Evolutionary conservation across 1,284 basidiomycete species (phyloP), one percentile per base, ranked within the genome.

Genomic region (Grifola frondosa): DNA sequence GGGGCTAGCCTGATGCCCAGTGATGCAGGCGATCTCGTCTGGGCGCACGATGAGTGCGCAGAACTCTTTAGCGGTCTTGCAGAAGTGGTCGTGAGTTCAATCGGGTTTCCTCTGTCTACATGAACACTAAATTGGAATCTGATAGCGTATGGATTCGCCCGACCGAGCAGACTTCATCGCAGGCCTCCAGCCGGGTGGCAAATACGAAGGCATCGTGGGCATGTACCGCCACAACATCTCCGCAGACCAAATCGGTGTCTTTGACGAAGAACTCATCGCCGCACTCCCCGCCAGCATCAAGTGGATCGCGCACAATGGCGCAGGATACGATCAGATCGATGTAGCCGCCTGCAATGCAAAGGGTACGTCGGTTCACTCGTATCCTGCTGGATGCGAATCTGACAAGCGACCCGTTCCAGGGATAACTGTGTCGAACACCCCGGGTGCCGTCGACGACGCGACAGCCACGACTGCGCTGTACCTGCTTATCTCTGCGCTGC

Each of bases 271-370:
- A 52, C 70, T 96, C 54, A 73, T 96, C 49, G 65, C 74, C 40
- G 78, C 75, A 0, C 71, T 95, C 9, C 81, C 88, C 3, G 50
- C 69, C 3, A 75, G 73, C 20, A 74, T 95, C 45, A 84, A 85
- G 59, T 93, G 88, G 81, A 91, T 96, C 54, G 88, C 85, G 2
- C 91, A 94, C 65, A 93, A 94, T 51, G 92, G 92, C n/a, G 91
- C 92, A 0, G 92, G 93, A 3, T 95, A 95, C 60, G 89, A 92
- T 63, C 81, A 87, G 53, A 85, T 95, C 54, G 87, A 94, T 60
- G 78, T 93, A 5, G 64, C 66, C 2, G 87, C 85, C 4, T 87
- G 84, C 63, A 87, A 81, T 56, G 78, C 75, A 12, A 77, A 77
- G 63, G 85, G 84, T 85, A 53, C 42, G 65, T 52, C 5, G 11